A percentile compares a stretch with the other conserved stretches of the same genome.
These are phyloP conservation scores for Digitaria exilis DNA, from an alignment of 202 grass and related monocot genomes.

Conservation along the genomic window DNA sequence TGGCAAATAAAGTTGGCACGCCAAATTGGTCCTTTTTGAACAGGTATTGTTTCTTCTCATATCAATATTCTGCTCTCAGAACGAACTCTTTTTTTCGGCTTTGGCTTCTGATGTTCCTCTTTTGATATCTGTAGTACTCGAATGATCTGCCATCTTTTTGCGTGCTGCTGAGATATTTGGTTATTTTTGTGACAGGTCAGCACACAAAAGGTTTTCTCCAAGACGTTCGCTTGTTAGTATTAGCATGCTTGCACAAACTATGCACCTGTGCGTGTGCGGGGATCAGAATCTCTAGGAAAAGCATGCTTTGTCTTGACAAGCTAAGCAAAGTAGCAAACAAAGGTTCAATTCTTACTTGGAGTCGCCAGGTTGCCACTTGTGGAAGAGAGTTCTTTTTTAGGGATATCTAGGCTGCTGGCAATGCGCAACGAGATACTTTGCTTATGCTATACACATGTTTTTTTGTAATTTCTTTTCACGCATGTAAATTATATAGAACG, in stretches of 20 bases:
- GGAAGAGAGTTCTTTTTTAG: neutral
- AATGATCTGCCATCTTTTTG: neutral
- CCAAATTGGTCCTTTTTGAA: slow-evolving; percentile 89
- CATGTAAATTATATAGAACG: neutral
- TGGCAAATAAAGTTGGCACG: slow-evolving; percentile 92
- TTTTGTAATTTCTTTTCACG: neutral
- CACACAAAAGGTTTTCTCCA: neutral
- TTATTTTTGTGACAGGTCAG: neutral
- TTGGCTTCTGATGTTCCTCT: neutral
- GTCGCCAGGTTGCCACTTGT: neutral
- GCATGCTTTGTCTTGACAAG: neutral
- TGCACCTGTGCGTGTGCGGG: neutral
- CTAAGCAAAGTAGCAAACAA: neutral
- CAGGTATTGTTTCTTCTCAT: slow-evolving; percentile 28
- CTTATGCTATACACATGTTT: neutral
- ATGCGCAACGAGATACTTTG: neutral
- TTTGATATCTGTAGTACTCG: neutral
- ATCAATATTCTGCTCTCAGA: neutral
- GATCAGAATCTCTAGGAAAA: neutral
- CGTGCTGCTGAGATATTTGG: neutral
- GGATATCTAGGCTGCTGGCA: neutral
- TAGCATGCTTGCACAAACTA: neutral
- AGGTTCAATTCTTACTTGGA: neutral
- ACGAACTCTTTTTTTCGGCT: neutral
- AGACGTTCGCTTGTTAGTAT: neutral